phyloP scores from a whole-genome alignment of 2,329 filamentous ascomycete genomes.

The Fusarium siculi region DNA sequence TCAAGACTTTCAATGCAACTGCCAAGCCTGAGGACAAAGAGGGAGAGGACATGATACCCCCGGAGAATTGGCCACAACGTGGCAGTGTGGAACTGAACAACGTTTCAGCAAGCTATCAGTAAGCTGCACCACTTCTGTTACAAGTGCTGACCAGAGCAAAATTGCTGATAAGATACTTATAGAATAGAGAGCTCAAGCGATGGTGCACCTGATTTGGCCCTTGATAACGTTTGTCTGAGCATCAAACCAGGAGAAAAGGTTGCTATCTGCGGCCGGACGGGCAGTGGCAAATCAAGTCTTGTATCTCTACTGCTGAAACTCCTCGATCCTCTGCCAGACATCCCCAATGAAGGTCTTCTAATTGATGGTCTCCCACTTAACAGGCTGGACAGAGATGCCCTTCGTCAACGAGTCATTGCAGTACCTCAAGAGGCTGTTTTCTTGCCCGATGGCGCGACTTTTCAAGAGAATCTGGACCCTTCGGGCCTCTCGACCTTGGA shows the following conservation, averaged over 20 bases:
- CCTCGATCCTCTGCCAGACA: constrained; percentile 50
- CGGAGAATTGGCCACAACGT: constrained; percentile 45
- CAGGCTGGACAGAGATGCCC: constrained; percentile 51
- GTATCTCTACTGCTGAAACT: constrained; percentile 55
- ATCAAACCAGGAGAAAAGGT: constrained; percentile 48
- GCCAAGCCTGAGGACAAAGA: constrained; percentile 38
- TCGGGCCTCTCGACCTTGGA: constrained; percentile 41
- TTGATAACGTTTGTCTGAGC: constrained; percentile 43
- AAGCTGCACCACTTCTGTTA: constrained; percentile 30
- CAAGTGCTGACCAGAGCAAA: constrained; percentile 11
- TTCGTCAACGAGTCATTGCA: constrained; percentile 61
- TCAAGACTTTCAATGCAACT: constrained; percentile 36
- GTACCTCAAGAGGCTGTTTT: constrained; percentile 66
- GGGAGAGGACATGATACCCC: constrained; percentile 28
- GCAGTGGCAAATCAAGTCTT: constrained; percentile 57
- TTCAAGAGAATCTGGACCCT: constrained; percentile 57
- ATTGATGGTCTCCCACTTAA: constrained; percentile 56
- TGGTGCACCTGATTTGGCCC: constrained; percentile 31
- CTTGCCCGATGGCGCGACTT: constrained; percentile 55
- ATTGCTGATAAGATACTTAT: constrained; percentile 29
- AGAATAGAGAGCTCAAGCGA: neutral
- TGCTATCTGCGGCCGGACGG: constrained; percentile 51
- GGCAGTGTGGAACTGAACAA: constrained; percentile 46
- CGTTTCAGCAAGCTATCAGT: constrained; percentile 49
- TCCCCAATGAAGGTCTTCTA: constrained; percentile 34